These are phyloP conservation scores for Tothia fuscella DNA, from an alignment of 2,329 filamentous ascomycete species.

Conservation along the genomic window DNA sequence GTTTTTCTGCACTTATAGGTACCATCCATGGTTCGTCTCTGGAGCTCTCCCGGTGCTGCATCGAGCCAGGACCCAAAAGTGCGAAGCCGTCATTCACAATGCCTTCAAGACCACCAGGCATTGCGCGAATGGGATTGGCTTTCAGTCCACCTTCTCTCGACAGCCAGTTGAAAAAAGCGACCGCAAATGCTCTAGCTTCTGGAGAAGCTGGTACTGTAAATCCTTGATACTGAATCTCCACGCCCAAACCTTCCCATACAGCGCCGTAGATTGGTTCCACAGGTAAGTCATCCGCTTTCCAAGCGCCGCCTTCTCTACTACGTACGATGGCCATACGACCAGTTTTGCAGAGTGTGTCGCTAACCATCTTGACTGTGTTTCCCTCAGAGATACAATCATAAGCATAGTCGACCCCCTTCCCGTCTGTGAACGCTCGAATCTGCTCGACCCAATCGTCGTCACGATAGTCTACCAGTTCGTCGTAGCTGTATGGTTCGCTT, in stretches of 20 bases:
- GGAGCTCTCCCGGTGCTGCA: slow-evolving; percentile 16
- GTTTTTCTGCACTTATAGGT: slow-evolving; percentile 31
- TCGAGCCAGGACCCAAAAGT: slow-evolving; percentile 16
- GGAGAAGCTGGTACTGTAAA: slow-evolving; percentile 17
- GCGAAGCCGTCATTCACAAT: slow-evolving; percentile 17
- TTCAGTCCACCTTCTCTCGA: slow-evolving; percentile 13
- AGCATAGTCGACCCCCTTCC: slow-evolving; percentile 24
- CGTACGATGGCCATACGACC: slow-evolving; percentile 22
- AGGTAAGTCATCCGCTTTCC: slow-evolving; percentile 17
- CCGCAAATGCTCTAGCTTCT: slow-evolving; percentile 20
- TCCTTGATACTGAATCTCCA: slow-evolving; percentile 28
- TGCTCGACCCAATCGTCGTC: slow-evolving; percentile 23
- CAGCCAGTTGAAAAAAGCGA: slow-evolving; percentile 27
- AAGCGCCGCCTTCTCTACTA: slow-evolving; percentile 20
- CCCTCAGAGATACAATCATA: slow-evolving; percentile 32
- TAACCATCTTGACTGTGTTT: slow-evolving; percentile 22
- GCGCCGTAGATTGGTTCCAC: slow-evolving; percentile 29
- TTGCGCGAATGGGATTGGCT: slow-evolving; percentile 21
- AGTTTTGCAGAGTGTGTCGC: slow-evolving; percentile 17
- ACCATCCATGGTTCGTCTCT: slow-evolving; percentile 24
- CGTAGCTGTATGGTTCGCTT: slow-evolving; percentile 25
- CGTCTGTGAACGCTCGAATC: slow-evolving; percentile 17
- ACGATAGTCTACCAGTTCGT: slow-evolving; percentile 28
- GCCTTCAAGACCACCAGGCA: slow-evolving; percentile 18
- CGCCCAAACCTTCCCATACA: slow-evolving; percentile 32